Evolutionary conservation across 208 protist species (phyloP).

Genomic region (Trichomonas tenax): DNA sequence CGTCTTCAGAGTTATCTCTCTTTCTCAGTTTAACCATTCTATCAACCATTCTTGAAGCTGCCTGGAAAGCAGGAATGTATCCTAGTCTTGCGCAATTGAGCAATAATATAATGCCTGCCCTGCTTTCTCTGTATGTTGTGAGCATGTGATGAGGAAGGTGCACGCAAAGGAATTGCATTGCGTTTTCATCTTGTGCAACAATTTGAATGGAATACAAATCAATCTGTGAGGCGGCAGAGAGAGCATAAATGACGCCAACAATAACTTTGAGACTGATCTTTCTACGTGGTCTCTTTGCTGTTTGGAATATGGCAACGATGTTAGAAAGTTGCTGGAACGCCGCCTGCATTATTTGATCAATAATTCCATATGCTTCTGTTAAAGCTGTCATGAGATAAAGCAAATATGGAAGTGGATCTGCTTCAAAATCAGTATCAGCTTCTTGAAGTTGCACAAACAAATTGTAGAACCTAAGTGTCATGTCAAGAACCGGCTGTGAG

Average conservation of each 20-base stretch:
- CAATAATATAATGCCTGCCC: not conserved
- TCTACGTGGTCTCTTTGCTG: not conserved
- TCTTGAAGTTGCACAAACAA: not conserved
- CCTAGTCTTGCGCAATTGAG: not conserved
- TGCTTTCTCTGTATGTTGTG: not conserved
- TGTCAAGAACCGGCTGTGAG: not conserved
- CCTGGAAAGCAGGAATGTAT: not conserved
- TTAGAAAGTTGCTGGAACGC: not conserved
- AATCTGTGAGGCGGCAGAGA: not conserved
- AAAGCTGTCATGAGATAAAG: not conserved
- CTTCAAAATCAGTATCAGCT: not conserved
- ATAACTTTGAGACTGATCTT: not conserved
- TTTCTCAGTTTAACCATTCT: not conserved
- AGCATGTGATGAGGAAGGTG: not conserved
- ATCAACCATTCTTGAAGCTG: not conserved
- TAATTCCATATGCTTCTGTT: not conserved
- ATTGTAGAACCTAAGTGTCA: not conserved
- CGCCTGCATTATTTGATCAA: not conserved
- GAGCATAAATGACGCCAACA: not conserved
- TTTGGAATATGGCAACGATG: not conserved
- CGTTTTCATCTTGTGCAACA: not conserved
- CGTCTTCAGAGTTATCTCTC: not conserved
- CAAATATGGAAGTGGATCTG: not conserved
- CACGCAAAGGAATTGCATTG: not conserved
- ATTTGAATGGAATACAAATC: not conserved